These are phyloP conservation scores for Fusarium sulawesiense DNA, from an alignment of 2,329 filamentous ascomycete species.

Conservation along the genomic window DNA sequence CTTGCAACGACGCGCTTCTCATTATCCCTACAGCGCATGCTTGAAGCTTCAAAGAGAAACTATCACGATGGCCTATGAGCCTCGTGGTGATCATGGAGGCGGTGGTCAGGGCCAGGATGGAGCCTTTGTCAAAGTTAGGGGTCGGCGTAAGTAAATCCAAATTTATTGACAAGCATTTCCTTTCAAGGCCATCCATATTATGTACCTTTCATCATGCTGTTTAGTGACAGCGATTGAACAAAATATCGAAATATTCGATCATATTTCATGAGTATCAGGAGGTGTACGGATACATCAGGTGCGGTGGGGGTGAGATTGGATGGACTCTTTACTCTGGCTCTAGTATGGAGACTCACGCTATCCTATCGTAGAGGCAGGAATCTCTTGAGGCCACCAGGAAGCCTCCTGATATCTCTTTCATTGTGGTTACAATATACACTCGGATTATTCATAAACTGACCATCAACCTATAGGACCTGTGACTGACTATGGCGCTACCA, in stretches of 20 bases:
- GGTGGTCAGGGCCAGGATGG: slow-evolving; percentile 57
- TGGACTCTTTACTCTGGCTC: background rate
- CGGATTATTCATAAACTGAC: slow-evolving; percentile 36
- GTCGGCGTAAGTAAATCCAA: slow-evolving; percentile 60
- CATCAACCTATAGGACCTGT: slow-evolving; percentile 73
- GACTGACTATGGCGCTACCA: slow-evolving; percentile 91
- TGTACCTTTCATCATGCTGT: slow-evolving; percentile 4
- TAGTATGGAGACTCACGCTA: background rate
- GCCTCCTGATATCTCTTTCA: background rate
- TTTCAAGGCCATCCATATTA: slow-evolving; percentile 1
- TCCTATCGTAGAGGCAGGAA: background rate
- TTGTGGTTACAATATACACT: slow-evolving; percentile 15
- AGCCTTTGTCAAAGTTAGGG: slow-evolving; percentile 61
- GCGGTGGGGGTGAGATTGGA: background rate
- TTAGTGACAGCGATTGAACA: slow-evolving; percentile 28
- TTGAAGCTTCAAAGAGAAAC: slow-evolving; percentile 35
- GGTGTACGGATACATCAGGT: background rate
- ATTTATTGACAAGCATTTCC: background rate
- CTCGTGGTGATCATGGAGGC: slow-evolving; percentile 61
- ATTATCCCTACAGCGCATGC: slow-evolving; percentile 41
- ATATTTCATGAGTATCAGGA: background rate
- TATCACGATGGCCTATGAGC: slow-evolving; percentile 64
- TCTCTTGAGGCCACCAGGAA: background rate
- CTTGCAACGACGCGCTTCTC: slow-evolving; percentile 37
- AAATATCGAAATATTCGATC: background rate